Evolutionary conservation across 2,329 filamentous ascomycete species (phyloP).

Genomic region (Botrytis aclada): DNA sequence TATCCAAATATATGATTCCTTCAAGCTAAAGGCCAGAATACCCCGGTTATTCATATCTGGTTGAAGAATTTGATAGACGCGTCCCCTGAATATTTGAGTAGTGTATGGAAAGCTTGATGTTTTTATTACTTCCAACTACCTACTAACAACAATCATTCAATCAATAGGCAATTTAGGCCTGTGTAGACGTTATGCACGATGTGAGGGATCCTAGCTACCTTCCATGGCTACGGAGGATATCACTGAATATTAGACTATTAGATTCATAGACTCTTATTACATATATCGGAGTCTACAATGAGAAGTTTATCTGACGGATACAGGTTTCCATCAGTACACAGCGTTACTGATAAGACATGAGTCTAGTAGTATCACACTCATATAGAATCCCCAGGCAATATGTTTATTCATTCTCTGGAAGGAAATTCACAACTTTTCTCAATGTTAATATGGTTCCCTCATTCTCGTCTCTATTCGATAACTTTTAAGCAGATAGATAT

Average conservation of each 20-base stretch:
- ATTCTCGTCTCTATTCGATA: background rate
- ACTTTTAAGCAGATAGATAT: too few relatives aligned
- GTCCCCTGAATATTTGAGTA: background rate
- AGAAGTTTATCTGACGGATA: background rate
- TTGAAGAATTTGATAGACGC: accelerated
- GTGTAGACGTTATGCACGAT: too few relatives aligned
- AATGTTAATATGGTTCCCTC: accelerated
- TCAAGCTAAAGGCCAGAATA: background rate
- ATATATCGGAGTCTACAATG: accelerated
- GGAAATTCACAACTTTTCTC: background rate
- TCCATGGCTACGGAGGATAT: accelerated
- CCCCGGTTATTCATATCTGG: accelerated
- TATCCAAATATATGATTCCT: background rate
- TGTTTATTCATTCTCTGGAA: background rate
- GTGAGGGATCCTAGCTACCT: accelerated
- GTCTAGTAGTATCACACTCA: background rate
- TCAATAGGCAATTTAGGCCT: too few relatives aligned
- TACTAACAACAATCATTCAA: too few relatives aligned
- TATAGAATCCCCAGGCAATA: accelerated
- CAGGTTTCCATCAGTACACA: background rate
- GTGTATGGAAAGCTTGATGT: accelerated
- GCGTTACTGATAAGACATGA: background rate
- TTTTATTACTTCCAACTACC: accelerated
- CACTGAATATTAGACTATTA: background rate
- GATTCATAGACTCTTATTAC: accelerated